A percentile compares a stretch with the other conserved stretches of the same genome.
Evolutionary conservation across 306 rosid species (phyloP).

Genomic region (Acacia melanoxylon): DNA sequence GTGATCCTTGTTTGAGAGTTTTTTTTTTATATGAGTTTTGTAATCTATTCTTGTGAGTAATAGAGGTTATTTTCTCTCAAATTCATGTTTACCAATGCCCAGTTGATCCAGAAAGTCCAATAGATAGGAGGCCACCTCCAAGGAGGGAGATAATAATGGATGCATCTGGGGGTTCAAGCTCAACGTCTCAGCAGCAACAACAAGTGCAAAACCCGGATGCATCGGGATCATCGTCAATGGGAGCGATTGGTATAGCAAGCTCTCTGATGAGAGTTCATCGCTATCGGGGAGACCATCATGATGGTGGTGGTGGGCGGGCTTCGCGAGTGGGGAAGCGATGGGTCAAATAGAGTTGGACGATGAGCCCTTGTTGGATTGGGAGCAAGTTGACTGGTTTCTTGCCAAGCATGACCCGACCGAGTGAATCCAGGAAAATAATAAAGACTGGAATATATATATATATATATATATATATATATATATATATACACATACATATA

Average conservation of each 20-base stretch:
- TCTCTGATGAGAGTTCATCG: conserved; percentile 61
- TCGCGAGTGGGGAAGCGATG: conserved; percentile 19
- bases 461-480: too few relatives aligned
- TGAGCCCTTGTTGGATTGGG: conserved; percentile 60
- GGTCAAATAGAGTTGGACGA: conserved; percentile 1
- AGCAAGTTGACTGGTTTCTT: conserved; percentile 49
- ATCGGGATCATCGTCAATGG: not conserved
- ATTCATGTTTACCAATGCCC: too few relatives aligned
- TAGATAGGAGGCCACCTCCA: conserved; percentile 60
- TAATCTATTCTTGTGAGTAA: too few relatives aligned
- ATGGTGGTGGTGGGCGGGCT: conserved; percentile 17
- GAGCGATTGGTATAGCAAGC: conserved; percentile 28
- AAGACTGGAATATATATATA: not conserved
- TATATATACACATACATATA: too few relatives aligned
- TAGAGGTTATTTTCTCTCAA: too few relatives aligned
- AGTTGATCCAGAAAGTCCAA: too few relatives aligned
- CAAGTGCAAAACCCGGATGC: not conserved
- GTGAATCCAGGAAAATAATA: not conserved
- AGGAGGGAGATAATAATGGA: conserved; percentile 7
- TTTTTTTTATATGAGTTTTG: too few relatives aligned
- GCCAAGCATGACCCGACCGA: not conserved
- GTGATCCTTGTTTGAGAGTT: too few relatives aligned
- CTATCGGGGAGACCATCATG: conserved; percentile 29
- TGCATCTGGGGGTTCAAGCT: conserved; percentile 12
- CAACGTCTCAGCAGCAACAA: not conserved